Percentiles rank a stretch among this genome's conserved stretches.
Evolutionary conservation across 106 monocot species (phyloP).

Genomic region (Dendrobium huoshanense): DNA sequence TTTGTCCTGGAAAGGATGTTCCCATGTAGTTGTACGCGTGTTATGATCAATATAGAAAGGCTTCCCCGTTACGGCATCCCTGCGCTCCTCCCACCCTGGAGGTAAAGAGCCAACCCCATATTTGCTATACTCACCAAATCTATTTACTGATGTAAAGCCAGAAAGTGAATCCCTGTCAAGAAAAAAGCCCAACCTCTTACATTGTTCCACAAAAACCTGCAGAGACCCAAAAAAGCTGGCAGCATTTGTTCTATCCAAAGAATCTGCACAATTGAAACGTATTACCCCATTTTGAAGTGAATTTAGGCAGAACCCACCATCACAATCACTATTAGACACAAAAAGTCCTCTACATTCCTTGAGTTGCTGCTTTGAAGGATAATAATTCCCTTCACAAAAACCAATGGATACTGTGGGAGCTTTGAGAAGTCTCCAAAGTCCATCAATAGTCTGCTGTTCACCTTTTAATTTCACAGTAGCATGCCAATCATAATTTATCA

Average conservation of each 20-base stretch:
- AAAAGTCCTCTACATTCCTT: conserved; percentile 52
- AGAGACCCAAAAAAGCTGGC: conserved; percentile 95
- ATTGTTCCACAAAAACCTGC: conserved; percentile 98
- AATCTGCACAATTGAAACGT: conserved; percentile 98
- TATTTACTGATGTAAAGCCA: conserved; percentile 46
- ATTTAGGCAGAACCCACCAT: conserved; percentile 71
- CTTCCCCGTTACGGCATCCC: conserved; percentile 89
- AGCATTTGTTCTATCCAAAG: conserved; percentile 97
- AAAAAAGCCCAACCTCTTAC: conserved; percentile 60
- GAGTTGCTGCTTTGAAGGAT: conserved; percentile 28
- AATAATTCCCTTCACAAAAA: conserved; percentile 84
- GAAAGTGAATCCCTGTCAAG: conserved; percentile 62
- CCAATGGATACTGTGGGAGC: conserved; percentile 68
- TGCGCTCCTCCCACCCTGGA: conserved; percentile 92
- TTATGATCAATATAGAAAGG: conserved; percentile 87
- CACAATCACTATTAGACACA: conserved; percentile 44
- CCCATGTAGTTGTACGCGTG: conserved; percentile 91
- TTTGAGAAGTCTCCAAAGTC: conserved; percentile 84
- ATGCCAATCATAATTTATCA: conserved; percentile 99
- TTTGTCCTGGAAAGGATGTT: conserved; percentile 72
- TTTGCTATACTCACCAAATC: conserved; percentile 36
- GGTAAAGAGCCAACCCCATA: conserved; percentile 62
- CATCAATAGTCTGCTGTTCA: conserved; percentile 85
- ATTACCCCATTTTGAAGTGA: conserved; percentile 92
- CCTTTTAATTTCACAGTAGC: conserved; percentile 75